Evolutionary conservation across 2,329 filamentous ascomycete species (phyloP), one percentile per base, ranked within the genome.

Genomic region (Aureobasidium sp.): DNA sequence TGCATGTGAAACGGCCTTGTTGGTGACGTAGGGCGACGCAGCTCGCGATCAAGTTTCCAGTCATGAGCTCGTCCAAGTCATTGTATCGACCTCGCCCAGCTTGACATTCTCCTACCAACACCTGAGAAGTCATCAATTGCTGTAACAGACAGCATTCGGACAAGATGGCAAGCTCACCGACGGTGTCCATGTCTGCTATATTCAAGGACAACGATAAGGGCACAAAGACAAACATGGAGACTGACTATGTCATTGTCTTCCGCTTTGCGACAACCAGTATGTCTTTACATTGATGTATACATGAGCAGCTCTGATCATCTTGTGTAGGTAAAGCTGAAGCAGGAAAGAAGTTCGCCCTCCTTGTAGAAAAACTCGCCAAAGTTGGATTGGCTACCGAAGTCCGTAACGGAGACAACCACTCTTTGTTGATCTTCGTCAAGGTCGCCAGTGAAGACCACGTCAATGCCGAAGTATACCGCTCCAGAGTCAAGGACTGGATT

Each of bases 401-500:
- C 56, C 89, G 94, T 66, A 85, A 86, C 68, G 91, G 91, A 62
- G 85, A 88, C 66, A 82, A 85, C 31, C 80, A 84, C 61, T 90
- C 90, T 3, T 78, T 97, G 42, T 81, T 97, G 52, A 77, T 97
- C 67, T 97, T 96, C 72, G 82, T 92, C 70, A 89, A 87, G 70
- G 84, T 95, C 45, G 86, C 88, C 39, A 91, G 90, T 24, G 81
- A 88, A 64, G 81, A 85, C 68, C 84, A 91, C 66, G 81, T 99
- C 63, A 84, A 83, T 63, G 85, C 86, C 66, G 90, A 96, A 69
- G 83, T 96, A 54, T 95, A 96, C 74, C 85, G 91, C 66, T 90
- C 89, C 61, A 85, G 94, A 66, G 86, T 97, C 19, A 89, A 91
- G 71, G 94, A 97, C 76, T 99, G 92, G 91, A 84, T 97, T 37